Base-by-base conservation (phyloP, 1,139 yeast genomes). In the Magnusiomyces tetraspermus region DNA sequence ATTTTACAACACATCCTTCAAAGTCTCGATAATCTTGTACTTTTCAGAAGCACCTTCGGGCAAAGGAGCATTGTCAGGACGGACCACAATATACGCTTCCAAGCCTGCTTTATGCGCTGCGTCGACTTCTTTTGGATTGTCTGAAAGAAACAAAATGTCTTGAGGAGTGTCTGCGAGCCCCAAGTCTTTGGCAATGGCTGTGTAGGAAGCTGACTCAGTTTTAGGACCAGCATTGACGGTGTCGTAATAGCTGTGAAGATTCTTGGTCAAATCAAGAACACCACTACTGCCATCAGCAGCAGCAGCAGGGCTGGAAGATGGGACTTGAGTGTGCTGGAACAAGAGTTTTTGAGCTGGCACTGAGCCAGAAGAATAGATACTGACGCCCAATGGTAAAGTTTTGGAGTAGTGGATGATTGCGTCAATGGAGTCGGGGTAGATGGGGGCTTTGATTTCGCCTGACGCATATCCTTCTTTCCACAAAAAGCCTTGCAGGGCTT, bases 351-450 rank as follows among this genome's bases (percentile, higher is more conserved):
- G 97, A 0, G 97, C 97, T 54, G 80, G 77, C 36, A 90, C 80
- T 50, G 94, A 83, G 0, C 97, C 97, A n/a, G 95, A 85, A 0
- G 97, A 88, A 68, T 90, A 90, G 21, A 90, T 88, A 64, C 76
- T 86, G 0, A 87, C 72, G 19, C 53, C 57, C 23, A 40, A 23
- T 13, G 49, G 37, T 2, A 56, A 49, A 13, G 31, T 28, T 46
- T 55, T 31, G 38, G 59, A 55, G 71, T 77, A 74, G 1, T 61
- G 53, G 51, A 71, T 61, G 53, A 89, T 78, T 50, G 78, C 76
- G 0, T 72, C 70, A 52, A 86, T 75, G 1, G 95, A 92, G 66
- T 90, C 97, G 0, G 63, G 62, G 63, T 80, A 90, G 1, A 90
- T 64, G 1, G 96, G 96, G 0, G 96, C 94, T 61, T 73, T 74